Percentiles rank a stretch among this genome's conserved stretches.
These are phyloP conservation scores for Trichosphaerium sp. DNA, from an alignment of 78 protist species.

Conservation along the genomic window DNA sequence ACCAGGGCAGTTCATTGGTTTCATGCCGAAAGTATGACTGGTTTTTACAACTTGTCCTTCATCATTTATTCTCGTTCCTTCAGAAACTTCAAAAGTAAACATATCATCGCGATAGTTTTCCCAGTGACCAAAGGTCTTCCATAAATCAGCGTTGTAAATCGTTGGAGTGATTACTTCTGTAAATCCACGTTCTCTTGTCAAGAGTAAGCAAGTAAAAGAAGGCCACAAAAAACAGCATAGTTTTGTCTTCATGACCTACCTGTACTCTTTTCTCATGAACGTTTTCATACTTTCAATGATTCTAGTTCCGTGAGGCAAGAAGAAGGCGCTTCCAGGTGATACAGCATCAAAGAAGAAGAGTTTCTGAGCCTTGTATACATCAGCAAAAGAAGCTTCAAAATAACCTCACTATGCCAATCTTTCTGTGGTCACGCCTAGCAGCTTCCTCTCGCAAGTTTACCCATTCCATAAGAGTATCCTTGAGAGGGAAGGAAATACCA, in stretches of 20 bases:
- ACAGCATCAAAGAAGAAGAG: constrained; percentile 90
- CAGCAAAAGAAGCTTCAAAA: no score
- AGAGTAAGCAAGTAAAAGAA: no score
- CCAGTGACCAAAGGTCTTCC: constrained; percentile 99
- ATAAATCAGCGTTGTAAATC: constrained; percentile 83
- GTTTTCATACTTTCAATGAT: no score
- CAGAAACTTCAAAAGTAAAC: constrained; percentile 75
- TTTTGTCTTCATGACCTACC: no score
- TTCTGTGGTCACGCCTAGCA: constrained; percentile 93
- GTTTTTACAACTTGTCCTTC: constrained; percentile 72
- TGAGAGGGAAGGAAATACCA: constrained; percentile 94
- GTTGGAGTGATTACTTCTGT: constrained; percentile 96
- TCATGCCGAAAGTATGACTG: constrained; percentile 73
- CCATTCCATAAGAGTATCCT: constrained; percentile 69
- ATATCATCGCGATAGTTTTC: constrained; percentile 84
- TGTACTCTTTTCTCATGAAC: no score
- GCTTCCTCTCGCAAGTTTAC: constrained; percentile 78
- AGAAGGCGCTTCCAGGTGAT: constrained; percentile 95
- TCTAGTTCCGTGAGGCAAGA: constrained; percentile 93
- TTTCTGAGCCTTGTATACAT: constrained; percentile 48
- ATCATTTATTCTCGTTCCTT: no score
- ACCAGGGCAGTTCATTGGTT: constrained; percentile 99
- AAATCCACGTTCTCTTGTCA: no score
- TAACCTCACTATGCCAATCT: constrained; percentile 57
- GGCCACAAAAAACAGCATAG: no score